Percentiles rank a stretch among this genome's conserved stretches.
These are phyloP conservation scores for Magnolia sinica DNA, from an alignment of 164 flowering plant species.

Conservation along the genomic window DNA sequence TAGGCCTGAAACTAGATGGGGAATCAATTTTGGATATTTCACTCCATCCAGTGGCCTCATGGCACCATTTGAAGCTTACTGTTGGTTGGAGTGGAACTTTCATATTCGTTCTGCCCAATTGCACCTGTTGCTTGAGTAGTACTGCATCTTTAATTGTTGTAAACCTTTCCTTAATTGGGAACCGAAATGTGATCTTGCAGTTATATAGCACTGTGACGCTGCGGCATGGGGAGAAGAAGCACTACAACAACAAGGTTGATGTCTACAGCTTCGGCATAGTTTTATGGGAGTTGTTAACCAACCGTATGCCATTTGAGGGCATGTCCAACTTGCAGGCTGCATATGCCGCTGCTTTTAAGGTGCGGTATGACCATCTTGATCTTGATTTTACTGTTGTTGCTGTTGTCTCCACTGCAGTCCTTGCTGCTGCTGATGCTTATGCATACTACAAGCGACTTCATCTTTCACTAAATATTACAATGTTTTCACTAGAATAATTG, in stretches of 20 bases:
- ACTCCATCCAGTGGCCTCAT: too few relatives aligned
- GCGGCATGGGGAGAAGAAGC: constrained; percentile 93
- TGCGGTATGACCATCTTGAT: constrained; percentile 15
- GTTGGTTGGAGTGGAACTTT: not conserved
- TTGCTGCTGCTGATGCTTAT: constrained; percentile 1
- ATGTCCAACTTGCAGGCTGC: constrained; percentile 99
- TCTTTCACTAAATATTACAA: not conserved
- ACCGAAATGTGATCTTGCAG: constrained; percentile 44
- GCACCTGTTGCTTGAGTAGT: not conserved
- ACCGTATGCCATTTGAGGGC: constrained; percentile 95
- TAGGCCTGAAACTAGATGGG: too few relatives aligned
- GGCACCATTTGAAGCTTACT: not conserved
- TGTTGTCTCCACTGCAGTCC: not conserved
- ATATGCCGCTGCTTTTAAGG: constrained; percentile 99
- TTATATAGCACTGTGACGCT: constrained; percentile 93
- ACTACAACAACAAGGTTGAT: constrained; percentile 93
- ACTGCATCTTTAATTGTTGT: constrained; percentile 10
- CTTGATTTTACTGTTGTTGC: not conserved
- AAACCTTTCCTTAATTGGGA: constrained; percentile 20
- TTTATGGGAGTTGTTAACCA: constrained; percentile 84
- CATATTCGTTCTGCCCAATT: not conserved
- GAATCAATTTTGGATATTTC: too few relatives aligned
- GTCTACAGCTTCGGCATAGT: constrained; percentile 95
- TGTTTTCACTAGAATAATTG: too few relatives aligned
- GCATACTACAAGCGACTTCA: not conserved